phyloP scores from a whole-genome alignment of 169 alveolate genomes.

The Plasmodium vinckei region DNA sequence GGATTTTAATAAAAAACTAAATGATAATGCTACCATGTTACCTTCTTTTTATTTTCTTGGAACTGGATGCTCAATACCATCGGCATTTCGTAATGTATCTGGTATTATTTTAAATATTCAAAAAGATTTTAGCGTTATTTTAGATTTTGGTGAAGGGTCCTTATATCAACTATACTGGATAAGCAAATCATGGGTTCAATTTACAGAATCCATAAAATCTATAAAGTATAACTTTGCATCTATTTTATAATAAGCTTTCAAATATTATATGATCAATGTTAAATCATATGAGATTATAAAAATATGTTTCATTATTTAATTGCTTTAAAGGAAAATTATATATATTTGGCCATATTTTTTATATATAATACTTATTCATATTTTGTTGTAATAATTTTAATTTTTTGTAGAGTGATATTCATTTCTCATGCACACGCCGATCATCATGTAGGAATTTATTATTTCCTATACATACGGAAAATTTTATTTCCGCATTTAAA shows the following conservation, averaged over 20 bases:
- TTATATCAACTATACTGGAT: constrained; percentile 88
- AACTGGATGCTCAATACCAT: constrained; percentile 93
- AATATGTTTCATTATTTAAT: not conserved
- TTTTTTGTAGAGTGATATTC: constrained; percentile 80
- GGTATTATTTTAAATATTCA: constrained; percentile 82
- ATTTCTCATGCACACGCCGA: constrained; percentile 92
- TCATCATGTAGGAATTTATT: constrained; percentile 88
- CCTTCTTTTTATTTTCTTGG: constrained; percentile 91
- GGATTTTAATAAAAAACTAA: constrained; percentile 55
- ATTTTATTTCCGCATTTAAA: constrained; percentile 57
- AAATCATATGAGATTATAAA: not conserved
- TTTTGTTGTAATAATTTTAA: not conserved
- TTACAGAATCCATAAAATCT: constrained; percentile 61
- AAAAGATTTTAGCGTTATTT: constrained; percentile 83
- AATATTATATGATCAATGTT: not conserved
- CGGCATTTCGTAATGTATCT: constrained; percentile 92
- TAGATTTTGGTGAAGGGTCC: constrained; percentile 94
- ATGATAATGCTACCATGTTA: constrained; percentile 12
- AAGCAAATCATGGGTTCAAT: constrained; percentile 79
- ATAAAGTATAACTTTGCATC: constrained; percentile 58
- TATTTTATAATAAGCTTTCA: not conserved
- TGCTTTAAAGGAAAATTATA: not conserved
- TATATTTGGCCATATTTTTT: not conserved
- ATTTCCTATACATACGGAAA: constrained; percentile 81
- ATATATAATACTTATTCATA: not conserved